Evolutionary conservation across 805 yeast genomes (phyloP).

Genomic region (Candida methanosorbosa): DNA sequence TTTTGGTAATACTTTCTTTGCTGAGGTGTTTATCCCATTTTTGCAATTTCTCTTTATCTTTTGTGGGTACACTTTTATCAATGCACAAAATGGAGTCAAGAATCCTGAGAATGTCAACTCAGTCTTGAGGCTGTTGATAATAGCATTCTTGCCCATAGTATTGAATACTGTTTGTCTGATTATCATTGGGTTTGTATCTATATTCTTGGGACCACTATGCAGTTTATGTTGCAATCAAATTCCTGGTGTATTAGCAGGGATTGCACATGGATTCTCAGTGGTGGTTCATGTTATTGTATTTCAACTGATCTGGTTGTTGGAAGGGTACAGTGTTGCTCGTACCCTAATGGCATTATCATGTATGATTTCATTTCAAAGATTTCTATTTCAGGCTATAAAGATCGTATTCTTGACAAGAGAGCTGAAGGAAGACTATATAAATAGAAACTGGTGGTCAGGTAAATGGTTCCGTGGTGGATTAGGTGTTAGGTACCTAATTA

Average conservation of each 20-base stretch:
- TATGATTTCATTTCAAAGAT: constrained; percentile 28
- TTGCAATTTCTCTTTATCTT: constrained; percentile 61
- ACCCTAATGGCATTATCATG: constrained; percentile 31
- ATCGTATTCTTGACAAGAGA: constrained; percentile 32
- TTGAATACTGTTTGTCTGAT: constrained; percentile 27
- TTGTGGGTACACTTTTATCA: constrained; percentile 70
- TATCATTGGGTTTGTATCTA: constrained; percentile 26
- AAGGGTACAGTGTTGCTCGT: constrained; percentile 33
- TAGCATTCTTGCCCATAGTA: constrained; percentile 41
- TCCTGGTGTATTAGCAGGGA: constrained; percentile 27
- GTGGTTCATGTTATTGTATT: constrained; percentile 25
- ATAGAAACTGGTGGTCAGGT: constrained; percentile 49
- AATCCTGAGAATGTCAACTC: constrained; percentile 45
- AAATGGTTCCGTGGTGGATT: constrained; percentile 32
- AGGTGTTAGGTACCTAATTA: constrained; percentile 9
- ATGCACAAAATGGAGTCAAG: constrained; percentile 78
- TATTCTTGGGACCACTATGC: constrained; percentile 28
- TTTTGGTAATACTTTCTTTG: constrained; percentile 64
- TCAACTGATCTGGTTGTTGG: constrained; percentile 29
- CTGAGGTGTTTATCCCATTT: constrained; percentile 72
- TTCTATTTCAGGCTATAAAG: constrained; percentile 24
- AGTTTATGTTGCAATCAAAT: constrained; percentile 23
- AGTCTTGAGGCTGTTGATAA: constrained; percentile 48
- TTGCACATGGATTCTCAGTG: constrained; percentile 29
- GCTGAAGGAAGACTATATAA: constrained; percentile 28